Evolutionary conservation across 2,329 filamentous ascomycete species (phyloP).

Genomic region (Hirsutella rhossiliensis): DNA sequence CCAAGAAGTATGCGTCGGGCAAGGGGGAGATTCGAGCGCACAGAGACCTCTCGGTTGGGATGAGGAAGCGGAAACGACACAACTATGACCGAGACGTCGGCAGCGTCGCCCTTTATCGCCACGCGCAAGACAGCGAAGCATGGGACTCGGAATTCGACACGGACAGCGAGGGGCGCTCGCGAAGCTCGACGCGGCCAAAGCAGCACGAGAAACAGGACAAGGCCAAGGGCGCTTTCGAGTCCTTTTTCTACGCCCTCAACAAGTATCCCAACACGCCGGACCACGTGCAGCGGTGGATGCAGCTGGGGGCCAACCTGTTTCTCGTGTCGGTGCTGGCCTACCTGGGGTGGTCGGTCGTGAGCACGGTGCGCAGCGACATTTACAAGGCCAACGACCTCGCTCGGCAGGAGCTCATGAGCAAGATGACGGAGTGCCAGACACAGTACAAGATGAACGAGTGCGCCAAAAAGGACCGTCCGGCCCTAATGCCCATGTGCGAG

Average conservation of each 20-base stretch:
- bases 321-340: conserved; percentile 46
- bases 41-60: conserved; percentile 21
- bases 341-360: conserved; percentile 56
- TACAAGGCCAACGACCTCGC: conserved; percentile 57
- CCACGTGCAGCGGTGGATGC: conserved; percentile 47
- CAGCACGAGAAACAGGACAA: conserved; percentile 12
- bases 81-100: conserved; percentile 40
- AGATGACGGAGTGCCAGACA: conserved; percentile 61
- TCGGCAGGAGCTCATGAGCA: conserved; percentile 54
- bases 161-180: conserved; percentile 20
- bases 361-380: conserved; percentile 64
- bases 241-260: conserved; percentile 38
- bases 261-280: conserved; percentile 47
- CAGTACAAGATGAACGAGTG: conserved; percentile 72
- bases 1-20: conserved; percentile 36
- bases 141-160: conserved; percentile 39
- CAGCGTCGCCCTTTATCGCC: conserved; percentile 32
- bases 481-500: conserved; percentile 59
- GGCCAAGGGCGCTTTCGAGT: conserved; percentile 23
- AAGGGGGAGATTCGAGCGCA: conserved; percentile 51
- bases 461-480: conserved; percentile 52
- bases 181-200: conserved; percentile 10
- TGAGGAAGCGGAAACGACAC: conserved; percentile 42
- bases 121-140: conserved; percentile 28
- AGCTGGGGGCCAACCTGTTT: conserved; percentile 51